Evolutionary conservation across 441 rosid genomes (phyloP), one percentile per base, ranked within the genome.

Genomic region (Omphalea diandra): DNA sequence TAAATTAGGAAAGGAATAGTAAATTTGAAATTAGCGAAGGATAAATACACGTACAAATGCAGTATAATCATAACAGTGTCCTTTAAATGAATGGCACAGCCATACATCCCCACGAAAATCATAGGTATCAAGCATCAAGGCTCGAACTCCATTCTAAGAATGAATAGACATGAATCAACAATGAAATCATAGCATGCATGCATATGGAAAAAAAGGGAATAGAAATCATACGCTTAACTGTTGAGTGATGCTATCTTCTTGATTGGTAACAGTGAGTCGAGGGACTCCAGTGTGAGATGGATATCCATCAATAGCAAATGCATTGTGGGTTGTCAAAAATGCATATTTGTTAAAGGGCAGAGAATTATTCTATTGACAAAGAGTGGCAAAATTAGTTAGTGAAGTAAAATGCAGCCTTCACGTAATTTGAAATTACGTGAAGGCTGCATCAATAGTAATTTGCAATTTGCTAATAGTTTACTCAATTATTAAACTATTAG

Each of bases 101-200:
- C 98, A 91, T 3, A 91, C 83, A n/a, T 86, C 92, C 68, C 87
- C 94, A 7, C 81, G 70, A 58, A 86, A 94, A 82, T 90, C 98
- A 43, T 94, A 94, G 0, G 93, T 85, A 73, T 94, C 97, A 5
- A 91, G 88, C 97, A 91, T 90, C 67, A 94, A 77, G 44, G 77
- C 94, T 60, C 97, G 84, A 63, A 75, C 97, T 77, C 98, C 97
- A 72, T 88, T 91, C 98, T 94, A 68, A 59, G 72, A 49, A 49
- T 14, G 8, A 17, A 27, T 24, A 32, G 26, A 38, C 15, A 9
- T 46, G 36, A 36, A 20, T 46, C 3, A 31, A 18, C 14, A 15
- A 26, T 54, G 8, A n/a, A 32, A 7, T 20, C n/a, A 7, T 8
- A 12, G 7, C 2, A 59, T 18, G 3, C 7, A 52, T 10, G 29